phyloP scores from a whole-genome alignment of 1,139 yeast species.

The Scheffersomyces cryptocercus region DNA sequence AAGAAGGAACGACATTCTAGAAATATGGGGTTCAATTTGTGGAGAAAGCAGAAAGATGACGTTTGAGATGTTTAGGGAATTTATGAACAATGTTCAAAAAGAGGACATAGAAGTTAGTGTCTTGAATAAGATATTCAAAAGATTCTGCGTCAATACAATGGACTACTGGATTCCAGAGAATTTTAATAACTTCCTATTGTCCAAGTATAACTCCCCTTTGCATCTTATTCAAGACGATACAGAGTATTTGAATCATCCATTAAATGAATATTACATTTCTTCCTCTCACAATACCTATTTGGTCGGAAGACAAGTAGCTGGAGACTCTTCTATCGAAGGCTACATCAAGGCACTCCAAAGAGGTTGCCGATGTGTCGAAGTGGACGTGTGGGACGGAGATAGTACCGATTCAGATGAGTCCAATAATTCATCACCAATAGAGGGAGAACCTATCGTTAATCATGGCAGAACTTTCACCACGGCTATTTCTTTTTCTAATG shows the following conservation, averaged over 20 bases:
- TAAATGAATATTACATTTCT: slow-evolving; percentile 84
- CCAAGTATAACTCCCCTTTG: slow-evolving; percentile 44
- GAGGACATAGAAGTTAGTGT: slow-evolving; percentile 38
- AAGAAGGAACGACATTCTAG: slow-evolving; percentile 31
- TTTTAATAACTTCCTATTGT: slow-evolving; percentile 52
- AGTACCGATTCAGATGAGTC: slow-evolving; percentile 12
- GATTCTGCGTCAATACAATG: slow-evolving; percentile 35
- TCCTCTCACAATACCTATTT: slow-evolving; percentile 95
- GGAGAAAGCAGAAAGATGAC: slow-evolving; percentile 43
- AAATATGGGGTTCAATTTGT: slow-evolving; percentile 26
- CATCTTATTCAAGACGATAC: slow-evolving; percentile 22
- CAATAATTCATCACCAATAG: slow-evolving; percentile 9
- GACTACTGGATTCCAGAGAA: slow-evolving; percentile 47
- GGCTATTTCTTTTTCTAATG: slow-evolving; percentile 68
- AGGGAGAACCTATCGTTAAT: slow-evolving; percentile 78
- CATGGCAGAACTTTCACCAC: slow-evolving; percentile 87
- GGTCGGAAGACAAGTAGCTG: slow-evolving; percentile 87
- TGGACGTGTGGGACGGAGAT: slow-evolving; percentile 92
- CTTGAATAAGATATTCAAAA: slow-evolving; percentile 41
- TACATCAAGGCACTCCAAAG: slow-evolving; percentile 86
- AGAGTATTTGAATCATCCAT: slow-evolving; percentile 60
- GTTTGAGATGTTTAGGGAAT: slow-evolving; percentile 42
- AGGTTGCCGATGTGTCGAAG: slow-evolving; percentile 91
- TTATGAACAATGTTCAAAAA: slow-evolving; percentile 52
- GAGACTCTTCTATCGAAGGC: slow-evolving; percentile 88